Evolutionary conservation across 768 basidiomycete genomes (phyloP), one percentile per base, ranked within the genome.

Genomic region (Collybiopsis luxurians): DNA sequence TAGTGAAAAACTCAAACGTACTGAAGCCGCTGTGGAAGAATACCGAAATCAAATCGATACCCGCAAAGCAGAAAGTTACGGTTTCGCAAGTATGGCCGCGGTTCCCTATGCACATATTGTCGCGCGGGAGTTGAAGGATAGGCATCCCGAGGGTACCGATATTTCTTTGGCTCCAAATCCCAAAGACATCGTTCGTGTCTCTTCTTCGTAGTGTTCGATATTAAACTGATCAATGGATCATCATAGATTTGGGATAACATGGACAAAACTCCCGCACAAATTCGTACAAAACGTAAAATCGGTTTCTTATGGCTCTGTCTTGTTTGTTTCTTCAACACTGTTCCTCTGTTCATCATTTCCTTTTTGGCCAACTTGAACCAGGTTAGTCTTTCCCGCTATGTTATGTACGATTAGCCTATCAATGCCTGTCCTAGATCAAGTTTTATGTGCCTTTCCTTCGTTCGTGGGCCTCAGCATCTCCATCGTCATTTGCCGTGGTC

Each of bases 291-390:
- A 70, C 82, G 79, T 64, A 72, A 78, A 30, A 72, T 89, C 24
- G 96, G 97, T n/a, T 90, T 92, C 71, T 58, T 89, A 36, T 81
- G 89, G 71, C 81, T 99, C 52, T 75, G 79, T 21, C 64, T 84
- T 27, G 84, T 98, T 47, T 95, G 93, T 71, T 95, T 94, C 76
- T 84, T 98, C 77, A 95, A 99, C 76, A 98, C 95, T 34, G 76
- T 96, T 10, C 97, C 97, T 19, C 75, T 99, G n/a, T 83, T 95
- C 66, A 75, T 92, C 60, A 94, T 98, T 60, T 95, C 96, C 11
- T 75, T 93, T 60, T 76, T 97, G 50, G 94, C 97, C 63, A 98
- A 99, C 74, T 78, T 99, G 75, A 80, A 87, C 49, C 80, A 87
- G 38, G 89, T 93, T 63, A 53, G 87, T 62, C 23, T 26, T n/a